phyloP scores from a whole-genome alignment of 2,329 filamentous ascomycete species.

The Coleophoma crateriformis region DNA sequence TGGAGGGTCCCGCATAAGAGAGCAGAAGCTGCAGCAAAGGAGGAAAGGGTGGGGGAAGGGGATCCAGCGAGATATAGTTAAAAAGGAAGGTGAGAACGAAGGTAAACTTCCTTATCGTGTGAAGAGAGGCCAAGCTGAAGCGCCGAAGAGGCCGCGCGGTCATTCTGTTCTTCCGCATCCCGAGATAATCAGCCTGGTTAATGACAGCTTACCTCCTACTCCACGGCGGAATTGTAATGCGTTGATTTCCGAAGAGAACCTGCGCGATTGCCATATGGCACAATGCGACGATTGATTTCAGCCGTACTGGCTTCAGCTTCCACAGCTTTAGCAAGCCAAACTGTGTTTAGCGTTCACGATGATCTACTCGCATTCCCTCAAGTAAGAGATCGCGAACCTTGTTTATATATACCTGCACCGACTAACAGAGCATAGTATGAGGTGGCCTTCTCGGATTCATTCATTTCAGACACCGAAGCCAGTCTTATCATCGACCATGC shows the following conservation, averaged over 20 bases:
- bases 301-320: constrained; percentile 20
- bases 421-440: constrained; percentile 47
- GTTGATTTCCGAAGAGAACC: neutral
- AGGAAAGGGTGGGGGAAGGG: too few species aligned
- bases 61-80: neutral
- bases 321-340: constrained; percentile 44
- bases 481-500: constrained; percentile 35
- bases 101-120: neutral
- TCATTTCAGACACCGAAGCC: constrained; percentile 53
- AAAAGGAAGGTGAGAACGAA: neutral
- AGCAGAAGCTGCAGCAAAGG: too few species aligned
- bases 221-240: neutral
- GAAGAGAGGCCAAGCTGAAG: too few species aligned
- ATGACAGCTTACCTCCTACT: neutral
- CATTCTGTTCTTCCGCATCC: neutral
- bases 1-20: too few species aligned
- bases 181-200: neutral
- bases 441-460: constrained; percentile 55
- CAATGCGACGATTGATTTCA: constrained; percentile 22
- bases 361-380: constrained; percentile 68
- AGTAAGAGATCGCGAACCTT: constrained; percentile 33
- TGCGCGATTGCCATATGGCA: constrained; percentile 23
- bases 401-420: neutral
- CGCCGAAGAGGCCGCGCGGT: too few species aligned
- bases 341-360: constrained; percentile 65